Base-by-base conservation (phyloP, 371 early-diverging fungal genomes). In the Mortierella sp. region DNA sequence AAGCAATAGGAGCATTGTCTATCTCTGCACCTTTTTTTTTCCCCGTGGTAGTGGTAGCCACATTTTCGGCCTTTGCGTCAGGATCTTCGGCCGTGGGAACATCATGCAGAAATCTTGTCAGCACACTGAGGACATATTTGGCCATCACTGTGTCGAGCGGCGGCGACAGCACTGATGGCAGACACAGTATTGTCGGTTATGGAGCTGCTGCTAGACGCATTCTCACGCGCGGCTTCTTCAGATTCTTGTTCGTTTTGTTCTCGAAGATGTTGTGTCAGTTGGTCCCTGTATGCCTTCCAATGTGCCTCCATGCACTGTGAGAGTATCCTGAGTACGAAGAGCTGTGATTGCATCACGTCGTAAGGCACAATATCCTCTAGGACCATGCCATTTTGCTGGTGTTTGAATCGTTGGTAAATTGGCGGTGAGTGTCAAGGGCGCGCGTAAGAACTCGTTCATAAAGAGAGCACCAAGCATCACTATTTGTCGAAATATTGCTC, bases 291-390 rank as follows among this genome's bases (percentile, higher is more conserved):
- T 51, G 82, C 85, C 50, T 87, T 86, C 92, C 92, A 92, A 63
- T 88, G 86, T 40, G 86, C 86, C 43, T 88, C 86, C 85, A 91
- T 84, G 76, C 92, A 94, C 47, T 88, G 87, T 9, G 88, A 87
- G 29, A 92, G 62, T 64, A 94, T 79, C 52, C 88, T 83, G 46
- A 94, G 81, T 22, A 92, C 78, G 67, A 91, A 92, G 29, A 91
- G 78, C 70, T 94, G 94, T 27, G 91, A 89, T 65, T 90, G 90
- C 62, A 91, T 72, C 50, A 86, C 79, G 61, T 91, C 88, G 53
- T 65, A 72, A 4, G 89, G 85, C 27, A 86, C 80, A 51, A 68
- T 62, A n/a, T 88, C 88, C 51, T 88, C 88, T 37, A 80, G 72
- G 4, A 84, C 74, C 60, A 81, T 69, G 54, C 80, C 73, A 21